Evolutionary conservation across 2,329 filamentous ascomycete species (phyloP).

Genomic region (Penicillium sp.): DNA sequence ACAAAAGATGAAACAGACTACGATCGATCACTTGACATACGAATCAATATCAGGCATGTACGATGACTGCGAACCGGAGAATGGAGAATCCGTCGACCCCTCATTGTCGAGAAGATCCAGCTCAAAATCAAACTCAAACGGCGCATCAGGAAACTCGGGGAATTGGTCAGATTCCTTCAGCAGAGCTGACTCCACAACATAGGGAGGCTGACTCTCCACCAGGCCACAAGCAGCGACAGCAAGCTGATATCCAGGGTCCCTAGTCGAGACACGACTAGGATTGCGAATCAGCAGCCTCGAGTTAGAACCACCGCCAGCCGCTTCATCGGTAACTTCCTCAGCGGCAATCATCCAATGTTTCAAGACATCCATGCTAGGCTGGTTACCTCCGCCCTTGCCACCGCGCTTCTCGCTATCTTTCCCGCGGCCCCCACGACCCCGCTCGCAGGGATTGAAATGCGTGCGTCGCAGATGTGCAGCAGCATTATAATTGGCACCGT

Average conservation of each 20-base stretch:
- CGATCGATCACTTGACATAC: constrained; percentile 35
- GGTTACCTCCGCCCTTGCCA: constrained; percentile 61
- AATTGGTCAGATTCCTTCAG: constrained; percentile 31
- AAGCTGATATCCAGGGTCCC: not conserved
- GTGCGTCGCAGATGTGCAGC: constrained; percentile 83
- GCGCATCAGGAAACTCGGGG: constrained; percentile 14
- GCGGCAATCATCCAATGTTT: constrained; percentile 61
- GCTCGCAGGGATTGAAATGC: constrained; percentile 74
- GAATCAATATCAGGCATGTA: constrained; percentile 33
- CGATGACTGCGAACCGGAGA: constrained; percentile 31
- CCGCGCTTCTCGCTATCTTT: constrained; percentile 59
- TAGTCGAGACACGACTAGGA: not conserved
- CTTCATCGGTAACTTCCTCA: constrained; percentile 45
- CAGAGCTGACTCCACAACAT: constrained; percentile 26
- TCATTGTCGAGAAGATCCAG: not conserved
- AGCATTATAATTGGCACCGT: constrained; percentile 92
- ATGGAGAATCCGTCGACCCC: constrained; percentile 30
- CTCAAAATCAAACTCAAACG: constrained; percentile 28
- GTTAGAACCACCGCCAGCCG: not conserved
- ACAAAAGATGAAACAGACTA: constrained; percentile 13
- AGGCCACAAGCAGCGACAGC: not conserved
- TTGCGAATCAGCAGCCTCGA: not conserved
- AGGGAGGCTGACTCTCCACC: constrained; percentile 1
- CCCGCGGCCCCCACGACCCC: constrained; percentile 52
- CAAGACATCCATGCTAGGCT: constrained; percentile 59